phyloP scores from a whole-genome alignment of 495 filamentous ascomycete species.

The Tuber indicum region DNA sequence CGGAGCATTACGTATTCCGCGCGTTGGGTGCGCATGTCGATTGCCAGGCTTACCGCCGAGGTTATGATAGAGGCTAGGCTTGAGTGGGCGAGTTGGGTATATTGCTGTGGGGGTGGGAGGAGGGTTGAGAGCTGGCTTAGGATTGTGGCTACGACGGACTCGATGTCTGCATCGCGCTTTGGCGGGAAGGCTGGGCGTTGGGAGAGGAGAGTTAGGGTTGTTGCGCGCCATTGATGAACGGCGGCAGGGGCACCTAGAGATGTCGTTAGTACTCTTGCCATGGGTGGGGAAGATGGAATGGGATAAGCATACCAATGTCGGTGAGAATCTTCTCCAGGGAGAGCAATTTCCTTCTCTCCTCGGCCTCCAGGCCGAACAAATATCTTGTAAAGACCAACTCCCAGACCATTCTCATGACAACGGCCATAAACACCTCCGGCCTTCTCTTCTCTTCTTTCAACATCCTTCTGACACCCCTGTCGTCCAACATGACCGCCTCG shows the following conservation, averaged over 20 bases:
- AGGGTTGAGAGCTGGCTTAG: constrained; percentile 69
- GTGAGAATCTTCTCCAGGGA: constrained; percentile 79
- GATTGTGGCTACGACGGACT: constrained; percentile 81
- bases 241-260: constrained; percentile 54
- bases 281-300: not conserved
- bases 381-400: constrained; percentile 96
- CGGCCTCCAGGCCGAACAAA: constrained; percentile 94
- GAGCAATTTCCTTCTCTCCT: constrained; percentile 95
- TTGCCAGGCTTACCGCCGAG: constrained; percentile 74
- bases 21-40: constrained; percentile 94
- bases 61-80: constrained; percentile 77
- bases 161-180: constrained; percentile 76
- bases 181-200: constrained; percentile 63
- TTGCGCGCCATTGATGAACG: constrained; percentile 91
- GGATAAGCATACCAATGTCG: constrained; percentile 59
- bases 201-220: constrained; percentile 80
- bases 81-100: constrained; percentile 64
- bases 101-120: constrained; percentile 71
- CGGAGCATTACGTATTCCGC: constrained; percentile 97
- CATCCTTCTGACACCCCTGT: constrained; percentile 78
- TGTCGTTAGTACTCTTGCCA: constrained; percentile 8
- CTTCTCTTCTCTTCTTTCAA: constrained; percentile 77
- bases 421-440: constrained; percentile 90
- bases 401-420: constrained; percentile 97
- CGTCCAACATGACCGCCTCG: constrained; percentile 89